Evolutionary conservation across 306 rosid species (phyloP), one percentile per base, ranked within the genome.

Genomic region (Citrullus amarus): DNA sequence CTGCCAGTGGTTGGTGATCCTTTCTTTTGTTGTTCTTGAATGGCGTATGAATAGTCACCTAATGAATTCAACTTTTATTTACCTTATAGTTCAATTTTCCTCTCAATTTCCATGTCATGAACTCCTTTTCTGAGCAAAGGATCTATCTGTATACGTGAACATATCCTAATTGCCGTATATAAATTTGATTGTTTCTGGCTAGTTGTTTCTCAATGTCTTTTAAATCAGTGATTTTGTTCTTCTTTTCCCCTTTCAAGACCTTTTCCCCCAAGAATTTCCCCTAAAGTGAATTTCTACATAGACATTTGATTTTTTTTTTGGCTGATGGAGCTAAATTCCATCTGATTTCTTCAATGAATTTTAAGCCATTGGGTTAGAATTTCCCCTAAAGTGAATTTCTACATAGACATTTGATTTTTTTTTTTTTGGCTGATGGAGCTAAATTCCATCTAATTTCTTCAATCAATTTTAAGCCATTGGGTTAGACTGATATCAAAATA

Each of bases 1-100:
- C 53, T 60, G 76, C 84, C 86, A 18, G 86, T 86, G 80, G 96
- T 91, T 79, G 81, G 92, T 89, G 77, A 50, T 67, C 61, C 59
- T 88, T 76, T 82, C 65, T 41, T 39, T 70, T 50, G 50, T 48
- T 80, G 53, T 34, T 38, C 57, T 43, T 43, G 38, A 38, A 16
- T 62, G 65, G 18, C 60, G 11, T 28, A 65, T 39, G 79, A 38
- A 44, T 59, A 55, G 10, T 68, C 75, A 68, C 28, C 51, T 9
- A 66, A 8, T 18, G 14, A 30, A 39, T 20, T 9, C 36, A 68
- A 68, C 28, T 68, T 20, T 68, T 22, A 39, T 39, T 38, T 66
- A 66, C 73, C 28, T 17, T 68, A 68, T 16, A 41, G 75, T 39
- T 68, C 8, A 68, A n/a, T 10, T 41, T 41, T 41, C 25, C 13